Base-by-base conservation (phyloP, 1,139 yeast genomes). In the Pichia sp. region DNA sequence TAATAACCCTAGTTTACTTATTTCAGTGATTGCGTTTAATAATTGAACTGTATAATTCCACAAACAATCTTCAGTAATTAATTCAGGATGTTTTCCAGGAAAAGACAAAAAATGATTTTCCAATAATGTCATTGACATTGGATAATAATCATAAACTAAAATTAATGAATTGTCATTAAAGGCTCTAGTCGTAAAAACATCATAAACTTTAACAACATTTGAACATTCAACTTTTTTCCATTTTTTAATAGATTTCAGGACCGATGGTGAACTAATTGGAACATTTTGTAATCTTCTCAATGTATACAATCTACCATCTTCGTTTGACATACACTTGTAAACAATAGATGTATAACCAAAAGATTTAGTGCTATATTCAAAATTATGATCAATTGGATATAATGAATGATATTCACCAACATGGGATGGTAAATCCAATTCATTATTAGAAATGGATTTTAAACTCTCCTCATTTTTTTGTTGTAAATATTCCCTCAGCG, bases 361-460 rank as follows among this genome's bases (percentile, higher is more conserved):
- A 22, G 80, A 74, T 53, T 76, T 74, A 6, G 79, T 75, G 27
- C 69, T 71, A 50, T 72, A 73, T 49, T 83, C 87, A 54, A 75
- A 71, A 25, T 77, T 75, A 51, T 76, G 73, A 53, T 90, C 96
- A 50, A 93, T 74, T 3, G 97, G 96, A 39, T 87, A 93, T 54
- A 93, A 73, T 19, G 95, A 84, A 69, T 89, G 96, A 69, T 90
- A 93, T 18, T 77, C 81, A 55, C 85, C 86, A n/a, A 93, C 86
- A 57, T 80, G 79, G 38, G 83, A 85, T 0, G 96, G 96, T 45
- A 88, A 70, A 48, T 75, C 76, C 42, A 87, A 78, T 46, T 79
- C 77, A 2, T 81, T 77, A 29, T 59, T 59, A 5, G 66, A 59
- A 51, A 87, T 67, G 1, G 83, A 77, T 66, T 87, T 91, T 57